Evolutionary conservation across 2,329 filamentous ascomycete genomes (phyloP).

Genomic region (Neofusicoccum umdonicola): DNA sequence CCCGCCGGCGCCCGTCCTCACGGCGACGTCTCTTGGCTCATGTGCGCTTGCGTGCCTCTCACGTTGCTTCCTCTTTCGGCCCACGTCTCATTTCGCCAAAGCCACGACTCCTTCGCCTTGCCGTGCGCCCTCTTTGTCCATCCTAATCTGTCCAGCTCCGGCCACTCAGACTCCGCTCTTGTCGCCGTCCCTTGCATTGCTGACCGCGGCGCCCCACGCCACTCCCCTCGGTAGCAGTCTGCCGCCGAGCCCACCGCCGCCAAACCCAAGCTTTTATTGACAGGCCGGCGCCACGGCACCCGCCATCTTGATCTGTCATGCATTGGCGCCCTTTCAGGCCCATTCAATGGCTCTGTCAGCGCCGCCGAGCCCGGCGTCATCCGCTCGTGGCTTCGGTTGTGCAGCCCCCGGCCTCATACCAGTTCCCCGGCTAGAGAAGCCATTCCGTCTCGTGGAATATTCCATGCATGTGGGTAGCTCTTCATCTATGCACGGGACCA

Average conservation of each 20-base stretch:
- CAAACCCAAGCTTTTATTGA: not conserved
- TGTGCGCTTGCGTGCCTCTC: slow-evolving; percentile 1
- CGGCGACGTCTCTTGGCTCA: not conserved
- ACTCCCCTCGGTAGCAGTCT: not conserved
- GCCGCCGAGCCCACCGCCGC: not conserved
- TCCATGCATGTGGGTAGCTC: not conserved
- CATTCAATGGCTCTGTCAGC: not conserved
- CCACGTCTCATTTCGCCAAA: slow-evolving; percentile 3
- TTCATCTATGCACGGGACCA: slow-evolving; percentile 3
- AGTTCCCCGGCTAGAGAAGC: not conserved
- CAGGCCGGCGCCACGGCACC: not conserved
- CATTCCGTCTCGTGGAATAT: not conserved
- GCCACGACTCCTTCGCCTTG: not conserved
- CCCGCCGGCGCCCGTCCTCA: not conserved
- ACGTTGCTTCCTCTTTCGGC: slow-evolving; percentile 1
- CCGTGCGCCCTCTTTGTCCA: not conserved
- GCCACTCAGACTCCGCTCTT: not conserved
- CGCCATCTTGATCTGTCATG: not conserved
- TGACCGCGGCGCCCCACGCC: not conserved
- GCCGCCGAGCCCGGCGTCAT: not conserved
- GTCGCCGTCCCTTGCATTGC: slow-evolving; percentile 1
- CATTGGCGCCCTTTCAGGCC: not conserved
- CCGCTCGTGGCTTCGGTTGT: not conserved
- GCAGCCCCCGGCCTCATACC: not conserved
- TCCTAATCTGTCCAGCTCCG: not conserved